Percentiles rank a stretch among this genome's conserved stretches.
Evolutionary conservation across 106 monocot genomes (phyloP).

Genomic region (Acorus gramineus): DNA sequence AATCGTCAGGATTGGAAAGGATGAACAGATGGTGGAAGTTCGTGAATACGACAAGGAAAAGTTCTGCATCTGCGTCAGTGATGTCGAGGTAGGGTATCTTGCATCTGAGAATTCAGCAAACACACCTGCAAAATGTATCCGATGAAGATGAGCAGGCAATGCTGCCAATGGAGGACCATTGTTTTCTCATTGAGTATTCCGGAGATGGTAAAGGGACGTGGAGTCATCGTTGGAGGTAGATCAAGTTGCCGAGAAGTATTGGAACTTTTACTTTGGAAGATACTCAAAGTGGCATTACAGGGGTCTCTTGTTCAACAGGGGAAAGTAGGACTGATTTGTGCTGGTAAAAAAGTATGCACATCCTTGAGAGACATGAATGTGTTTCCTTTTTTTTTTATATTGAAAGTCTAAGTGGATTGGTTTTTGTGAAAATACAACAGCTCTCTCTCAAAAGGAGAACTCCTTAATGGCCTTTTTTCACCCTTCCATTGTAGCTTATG

Average conservation of each 20-base stretch:
- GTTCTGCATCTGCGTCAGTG: slow-evolving; percentile 13
- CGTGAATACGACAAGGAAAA: slow-evolving; percentile 26
- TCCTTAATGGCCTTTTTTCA: no score
- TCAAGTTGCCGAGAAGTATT: slow-evolving; percentile 33
- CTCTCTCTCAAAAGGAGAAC: no score
- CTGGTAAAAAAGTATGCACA: no score
- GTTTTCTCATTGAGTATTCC: background rate
- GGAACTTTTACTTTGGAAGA: slow-evolving; percentile 46
- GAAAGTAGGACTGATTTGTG: no score
- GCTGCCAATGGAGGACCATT: slow-evolving; percentile 12
- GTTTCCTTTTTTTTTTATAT: no score
- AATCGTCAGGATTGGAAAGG: slow-evolving; percentile 9
- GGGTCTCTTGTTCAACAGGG: background rate
- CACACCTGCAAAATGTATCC: background rate
- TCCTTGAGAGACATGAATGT: no score
- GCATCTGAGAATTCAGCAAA: slow-evolving; percentile 3
- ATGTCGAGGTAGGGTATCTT: slow-evolving; percentile 18
- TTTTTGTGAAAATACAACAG: no score
- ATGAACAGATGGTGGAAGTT: slow-evolving; percentile 4
- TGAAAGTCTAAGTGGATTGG: no score
- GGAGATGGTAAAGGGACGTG: slow-evolving; percentile 16
- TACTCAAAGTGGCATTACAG: slow-evolving; percentile 32
- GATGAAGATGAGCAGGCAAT: slow-evolving; percentile 6
- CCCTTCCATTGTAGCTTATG: no score
- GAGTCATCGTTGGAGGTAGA: slow-evolving; percentile 19